A percentile compares a stretch with the other conserved stretches of the same genome.
These are phyloP conservation scores for Rhodamnia rubescens DNA, from an alignment of 345 rosid genomes.

Conservation along the genomic window DNA sequence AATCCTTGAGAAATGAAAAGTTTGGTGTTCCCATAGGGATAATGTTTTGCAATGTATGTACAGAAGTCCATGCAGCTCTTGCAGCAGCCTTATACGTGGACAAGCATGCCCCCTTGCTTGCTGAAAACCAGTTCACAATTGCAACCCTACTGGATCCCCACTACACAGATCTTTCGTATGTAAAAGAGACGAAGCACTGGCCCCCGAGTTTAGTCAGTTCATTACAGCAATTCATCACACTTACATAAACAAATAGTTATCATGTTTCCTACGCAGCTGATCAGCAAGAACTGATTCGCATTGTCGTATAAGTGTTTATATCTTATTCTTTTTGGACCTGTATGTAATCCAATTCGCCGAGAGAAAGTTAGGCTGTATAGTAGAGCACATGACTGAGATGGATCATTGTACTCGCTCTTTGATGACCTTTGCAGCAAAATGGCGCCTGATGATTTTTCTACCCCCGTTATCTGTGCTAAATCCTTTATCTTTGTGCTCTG, in stretches of 20 bases:
- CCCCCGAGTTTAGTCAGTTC: conserved; percentile 62
- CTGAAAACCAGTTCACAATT: conserved; percentile 49
- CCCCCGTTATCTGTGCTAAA: not conserved
- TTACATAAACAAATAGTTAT: conserved; percentile 10
- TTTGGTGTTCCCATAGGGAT: not conserved
- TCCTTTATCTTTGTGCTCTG: not conserved
- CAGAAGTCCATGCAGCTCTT: conserved; percentile 59
- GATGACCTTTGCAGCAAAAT: not conserved
- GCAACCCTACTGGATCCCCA: conserved; percentile 54
- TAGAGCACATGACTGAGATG: not conserved
- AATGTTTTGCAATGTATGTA: not conserved
- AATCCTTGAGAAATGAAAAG: not conserved
- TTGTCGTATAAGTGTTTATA: not conserved
- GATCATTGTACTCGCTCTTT: not conserved
- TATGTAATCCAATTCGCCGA: not conserved
- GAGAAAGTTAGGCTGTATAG: not conserved
- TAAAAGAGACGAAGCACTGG: conserved; percentile 51
- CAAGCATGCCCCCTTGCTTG: conserved; percentile 47
- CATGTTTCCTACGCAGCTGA: not conserved
- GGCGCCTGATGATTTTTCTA: not conserved
- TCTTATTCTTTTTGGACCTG: not conserved
- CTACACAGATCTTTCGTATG: conserved; percentile 41
- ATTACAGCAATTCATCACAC: conserved; percentile 43
- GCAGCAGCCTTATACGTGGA: conserved; percentile 49
- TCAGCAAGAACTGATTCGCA: not conserved